Base-by-base conservation (phyloP, 495 filamentous ascomycete genomes). In the Lasiosphaeriaceae sp. region DNA sequence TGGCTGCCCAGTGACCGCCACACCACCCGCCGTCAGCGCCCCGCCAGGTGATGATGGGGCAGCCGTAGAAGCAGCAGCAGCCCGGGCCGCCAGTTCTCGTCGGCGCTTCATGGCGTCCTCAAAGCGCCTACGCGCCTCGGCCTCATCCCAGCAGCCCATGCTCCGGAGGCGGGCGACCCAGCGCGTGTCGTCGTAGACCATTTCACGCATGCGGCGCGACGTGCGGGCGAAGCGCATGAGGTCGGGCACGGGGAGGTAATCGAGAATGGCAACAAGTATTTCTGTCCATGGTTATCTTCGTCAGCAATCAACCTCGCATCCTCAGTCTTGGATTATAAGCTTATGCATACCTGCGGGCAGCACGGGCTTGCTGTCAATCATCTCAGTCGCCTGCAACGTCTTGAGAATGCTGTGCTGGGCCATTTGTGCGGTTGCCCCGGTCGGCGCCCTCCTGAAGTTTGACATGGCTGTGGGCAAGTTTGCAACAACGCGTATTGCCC, bases 111-210 rank as follows among this genome's bases (percentile, higher is more conserved):
- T 81, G 2, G 81, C 79, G 21, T 89, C 84, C 58, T 97, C 94
- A 24, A 88, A 86, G 58, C 88, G 75, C 64, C 80, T 82, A 50
- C 93, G 80, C 0, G 94, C 94, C 66, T 96, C 94, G 5, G 73
- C 68, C 66, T 99, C 95, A 66, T 93, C 88, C 95, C 95, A 99
- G 62, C 89, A 87, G 6, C 87, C 90, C 83, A 99, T 96, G 26
- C 78, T 80, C 64, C 87, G 84, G 31, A 99, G 73, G 57, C 85
- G 82, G 53, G 88, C 85, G 47, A 97, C 87, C 94, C 94, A 99
- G 74, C 93, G 82, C 19, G 90, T 89, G 70, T 99, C 94, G 78
- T 99, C 95, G 74, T 97, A 97, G 11, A 95, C 95, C 92, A 99
- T 99, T 71, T 99, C 94, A 61, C 87, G 88, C 80, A 96, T 85